A percentile compares a stretch with the other conserved stretches of the same genome.
Evolutionary conservation across 2,329 filamentous ascomycete genomes (phyloP).

Genomic region (Endoconidiophora polonica): DNA sequence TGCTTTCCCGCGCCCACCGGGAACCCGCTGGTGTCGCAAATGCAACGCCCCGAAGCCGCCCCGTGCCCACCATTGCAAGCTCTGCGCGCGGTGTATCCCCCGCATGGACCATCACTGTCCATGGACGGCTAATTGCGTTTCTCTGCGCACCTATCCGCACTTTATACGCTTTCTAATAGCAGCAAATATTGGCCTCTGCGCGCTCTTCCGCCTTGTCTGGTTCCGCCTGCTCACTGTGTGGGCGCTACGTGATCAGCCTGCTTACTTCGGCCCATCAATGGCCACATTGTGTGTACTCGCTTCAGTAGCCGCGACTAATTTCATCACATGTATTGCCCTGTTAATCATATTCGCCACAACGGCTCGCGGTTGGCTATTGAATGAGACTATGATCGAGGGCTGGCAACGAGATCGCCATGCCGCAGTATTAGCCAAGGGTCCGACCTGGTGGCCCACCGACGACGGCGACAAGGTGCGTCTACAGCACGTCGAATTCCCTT

Average conservation of each 20-base stretch:
- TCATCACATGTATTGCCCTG: conserved; percentile 44
- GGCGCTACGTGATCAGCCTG: conserved; percentile 47
- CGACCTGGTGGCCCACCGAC: conserved; percentile 24
- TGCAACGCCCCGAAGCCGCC: conserved; percentile 60
- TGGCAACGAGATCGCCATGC: conserved; percentile 57
- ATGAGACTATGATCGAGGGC: conserved; percentile 65
- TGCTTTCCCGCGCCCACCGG: conserved; percentile 10
- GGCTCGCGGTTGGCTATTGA: conserved; percentile 43
- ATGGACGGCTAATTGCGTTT: conserved; percentile 73
- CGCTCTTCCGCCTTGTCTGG: conserved; percentile 43
- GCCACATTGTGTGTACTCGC: conserved; percentile 44
- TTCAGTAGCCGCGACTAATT: conserved; percentile 39
- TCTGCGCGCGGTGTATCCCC: conserved; percentile 56
- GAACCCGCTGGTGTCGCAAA: conserved; percentile 52
- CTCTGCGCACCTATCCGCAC: conserved; percentile 64
- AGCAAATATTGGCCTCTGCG: conserved; percentile 47
- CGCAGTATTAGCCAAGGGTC: conserved; percentile 31
- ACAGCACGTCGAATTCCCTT: conserved; percentile 59
- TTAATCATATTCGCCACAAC: conserved; percentile 48
- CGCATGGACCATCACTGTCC: conserved; percentile 82
- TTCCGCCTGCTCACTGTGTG: conserved; percentile 44
- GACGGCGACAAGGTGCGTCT: conserved; percentile 30
- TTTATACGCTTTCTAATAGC: conserved; percentile 65
- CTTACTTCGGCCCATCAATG: conserved; percentile 54
- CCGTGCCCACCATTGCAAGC: conserved; percentile 65